Evolutionary conservation across 2,329 filamentous ascomycete species (phyloP).

Genomic region (Cercospora sp.): DNA sequence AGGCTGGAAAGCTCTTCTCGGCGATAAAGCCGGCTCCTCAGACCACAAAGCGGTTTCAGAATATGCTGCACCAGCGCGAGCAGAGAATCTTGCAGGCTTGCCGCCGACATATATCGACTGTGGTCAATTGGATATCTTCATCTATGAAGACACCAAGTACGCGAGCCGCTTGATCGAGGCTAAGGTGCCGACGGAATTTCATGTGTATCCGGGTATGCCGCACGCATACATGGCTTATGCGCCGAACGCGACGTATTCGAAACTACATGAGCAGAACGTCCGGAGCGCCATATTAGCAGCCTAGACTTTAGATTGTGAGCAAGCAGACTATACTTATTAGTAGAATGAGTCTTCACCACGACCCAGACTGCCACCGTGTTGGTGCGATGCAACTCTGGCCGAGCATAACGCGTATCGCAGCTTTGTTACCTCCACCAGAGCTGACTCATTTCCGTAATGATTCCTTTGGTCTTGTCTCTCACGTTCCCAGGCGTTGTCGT

Average conservation of each 20-base stretch:
- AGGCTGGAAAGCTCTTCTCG: conserved; percentile 47
- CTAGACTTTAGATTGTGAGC: too few relatives aligned
- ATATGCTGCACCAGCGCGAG: conserved; percentile 30
- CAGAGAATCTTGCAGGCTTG: conserved; percentile 36
- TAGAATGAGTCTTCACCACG: too few relatives aligned
- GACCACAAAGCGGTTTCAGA: conserved; percentile 23
- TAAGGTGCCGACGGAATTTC: conserved; percentile 46
- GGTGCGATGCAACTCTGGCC: too few relatives aligned
- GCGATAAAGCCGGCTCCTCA: conserved; percentile 20
- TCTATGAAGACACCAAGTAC: conserved; percentile 45
- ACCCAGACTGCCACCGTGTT: too few relatives aligned
- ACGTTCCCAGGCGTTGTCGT: too few relatives aligned
- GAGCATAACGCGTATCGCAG: not conserved
- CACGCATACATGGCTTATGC: conserved; percentile 43
- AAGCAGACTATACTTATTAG: too few relatives aligned
- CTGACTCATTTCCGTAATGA: too few relatives aligned
- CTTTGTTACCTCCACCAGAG: not conserved
- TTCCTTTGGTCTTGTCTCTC: too few relatives aligned
- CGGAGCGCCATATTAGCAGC: conserved; percentile 9
- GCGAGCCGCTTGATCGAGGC: conserved; percentile 43
- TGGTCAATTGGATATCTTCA: conserved; percentile 47
- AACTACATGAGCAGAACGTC: conserved; percentile 21
- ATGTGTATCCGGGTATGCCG: conserved; percentile 48
- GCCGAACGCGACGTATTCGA: conserved; percentile 21
- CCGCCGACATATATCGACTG: conserved; percentile 49